Evolutionary conservation across 352 stramenopile species (phyloP).

Genomic region (Pythium plurisporium): DNA sequence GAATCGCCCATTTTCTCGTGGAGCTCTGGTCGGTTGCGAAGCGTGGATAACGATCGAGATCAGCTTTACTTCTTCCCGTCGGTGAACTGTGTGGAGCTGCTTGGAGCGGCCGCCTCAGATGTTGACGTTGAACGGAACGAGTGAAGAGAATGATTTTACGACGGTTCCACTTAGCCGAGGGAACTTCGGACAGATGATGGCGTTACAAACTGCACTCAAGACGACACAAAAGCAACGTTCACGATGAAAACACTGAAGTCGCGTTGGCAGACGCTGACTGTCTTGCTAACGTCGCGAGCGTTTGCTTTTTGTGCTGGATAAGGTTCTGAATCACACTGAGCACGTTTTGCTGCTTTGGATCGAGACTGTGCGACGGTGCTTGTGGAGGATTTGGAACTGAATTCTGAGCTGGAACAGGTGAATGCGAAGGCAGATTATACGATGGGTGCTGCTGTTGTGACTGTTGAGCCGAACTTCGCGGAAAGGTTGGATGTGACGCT

Average conservation of each 20-base stretch:
- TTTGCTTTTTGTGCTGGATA: slow-evolving; percentile 76
- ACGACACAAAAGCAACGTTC: not conserved
- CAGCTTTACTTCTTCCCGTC: slow-evolving; percentile 70
- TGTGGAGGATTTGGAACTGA: not conserved
- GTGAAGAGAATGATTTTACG: too few species aligned
- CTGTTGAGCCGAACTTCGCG: not conserved
- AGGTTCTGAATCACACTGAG: slow-evolving; percentile 73
- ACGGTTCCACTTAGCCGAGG: too few species aligned
- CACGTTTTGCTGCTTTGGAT: slow-evolving; percentile 63
- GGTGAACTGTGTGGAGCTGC: slow-evolving; percentile 71
- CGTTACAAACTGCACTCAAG: not conserved
- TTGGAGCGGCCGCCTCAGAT: slow-evolving; percentile 56
- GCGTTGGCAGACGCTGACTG: slow-evolving; percentile 23
- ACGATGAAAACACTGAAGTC: slow-evolving; percentile 23
- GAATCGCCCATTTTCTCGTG: slow-evolving; percentile 20
- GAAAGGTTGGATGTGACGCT: not conserved
- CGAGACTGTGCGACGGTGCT: slow-evolving; percentile 19
- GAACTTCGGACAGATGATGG: too few species aligned
- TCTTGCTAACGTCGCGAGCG: slow-evolving; percentile 41
- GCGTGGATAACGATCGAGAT: slow-evolving; percentile 43
- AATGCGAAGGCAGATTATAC: not conserved
- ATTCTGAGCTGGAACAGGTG: slow-evolving; percentile 3
- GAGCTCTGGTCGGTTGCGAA: slow-evolving; percentile 39
- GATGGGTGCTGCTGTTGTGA: not conserved
- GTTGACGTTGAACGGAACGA: slow-evolving; percentile 28